Evolutionary conservation across 495 filamentous ascomycete species (phyloP).

Genomic region (Podospora pseudopauciseta): DNA sequence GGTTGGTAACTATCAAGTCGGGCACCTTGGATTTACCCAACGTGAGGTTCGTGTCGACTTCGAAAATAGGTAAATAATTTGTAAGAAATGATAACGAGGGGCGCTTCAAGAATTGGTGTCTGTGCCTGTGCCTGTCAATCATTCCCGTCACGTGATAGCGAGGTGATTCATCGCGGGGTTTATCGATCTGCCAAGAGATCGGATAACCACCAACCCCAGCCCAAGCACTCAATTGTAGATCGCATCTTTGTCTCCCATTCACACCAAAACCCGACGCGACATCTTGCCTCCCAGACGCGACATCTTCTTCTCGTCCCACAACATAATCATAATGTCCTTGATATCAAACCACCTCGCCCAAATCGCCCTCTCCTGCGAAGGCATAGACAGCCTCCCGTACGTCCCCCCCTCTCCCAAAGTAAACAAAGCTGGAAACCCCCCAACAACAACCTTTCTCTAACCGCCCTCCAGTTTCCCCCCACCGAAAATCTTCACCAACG

Average conservation of each 20-base stretch:
- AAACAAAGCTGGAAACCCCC: slow-evolving; percentile 9
- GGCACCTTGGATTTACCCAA: too few relatives aligned
- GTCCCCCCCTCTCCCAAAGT: slow-evolving; percentile 28
- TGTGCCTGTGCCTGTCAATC: neutral
- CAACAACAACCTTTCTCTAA: neutral
- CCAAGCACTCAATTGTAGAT: neutral
- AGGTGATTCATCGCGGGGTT: neutral
- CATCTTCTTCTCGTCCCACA: neutral
- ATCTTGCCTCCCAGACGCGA: neutral
- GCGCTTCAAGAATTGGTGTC: neutral
- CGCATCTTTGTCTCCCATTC: neutral
- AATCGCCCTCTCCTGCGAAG: slow-evolving; percentile 75
- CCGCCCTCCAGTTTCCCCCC: slow-evolving; percentile 64
- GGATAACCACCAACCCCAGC: neutral
- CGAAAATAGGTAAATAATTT: neutral
- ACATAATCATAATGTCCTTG: slow-evolving; percentile 56
- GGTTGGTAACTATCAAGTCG: too few relatives aligned
- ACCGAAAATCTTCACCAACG: slow-evolving; percentile 95
- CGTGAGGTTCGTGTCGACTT: too few relatives aligned
- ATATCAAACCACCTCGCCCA: slow-evolving; percentile 86
- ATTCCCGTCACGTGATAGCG: neutral
- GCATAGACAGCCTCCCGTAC: slow-evolving; percentile 80
- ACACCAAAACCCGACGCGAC: neutral
- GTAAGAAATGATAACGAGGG: neutral
- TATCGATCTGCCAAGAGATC: slow-evolving; percentile 1